phyloP scores from a whole-genome alignment of 495 filamentous ascomycete genomes.

The Apodospora peruviana region DNA sequence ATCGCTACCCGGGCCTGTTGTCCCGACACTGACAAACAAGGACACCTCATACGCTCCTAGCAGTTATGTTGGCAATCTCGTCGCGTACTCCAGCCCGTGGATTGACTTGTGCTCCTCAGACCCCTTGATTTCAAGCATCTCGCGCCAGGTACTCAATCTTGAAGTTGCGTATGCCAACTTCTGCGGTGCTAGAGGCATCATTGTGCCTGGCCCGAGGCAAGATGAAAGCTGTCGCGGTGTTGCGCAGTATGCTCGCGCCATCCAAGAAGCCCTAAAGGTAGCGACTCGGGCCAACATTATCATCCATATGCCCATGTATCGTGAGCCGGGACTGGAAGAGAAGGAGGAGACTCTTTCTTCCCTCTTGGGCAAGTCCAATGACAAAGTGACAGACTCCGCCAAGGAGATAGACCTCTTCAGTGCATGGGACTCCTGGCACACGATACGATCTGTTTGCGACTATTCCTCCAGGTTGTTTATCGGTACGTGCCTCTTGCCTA shows the following conservation, averaged over 20 bases:
- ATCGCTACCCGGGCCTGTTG: constrained; percentile 42
- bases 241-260: constrained; percentile 75
- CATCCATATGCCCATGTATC: constrained; percentile 76
- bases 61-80: constrained; percentile 61
- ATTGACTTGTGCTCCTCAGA: constrained; percentile 84
- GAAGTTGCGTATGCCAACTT: constrained; percentile 94
- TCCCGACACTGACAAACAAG: constrained; percentile 63
- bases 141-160: constrained; percentile 79
- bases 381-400: not conserved
- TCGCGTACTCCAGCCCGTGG: constrained; percentile 77
- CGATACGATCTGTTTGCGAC: constrained; percentile 78
- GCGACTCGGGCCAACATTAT: constrained; percentile 73
- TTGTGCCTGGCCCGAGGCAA: constrained; percentile 69
- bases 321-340: constrained; percentile 37
- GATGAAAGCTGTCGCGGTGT: constrained; percentile 36
- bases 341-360: constrained; percentile 33
- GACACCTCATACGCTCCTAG: constrained; percentile 73
- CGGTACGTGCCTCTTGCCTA: constrained; percentile 65
- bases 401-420: constrained; percentile 59
- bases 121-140: constrained; percentile 73
- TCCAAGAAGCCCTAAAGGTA: constrained; percentile 69
- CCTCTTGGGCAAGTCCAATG: constrained; percentile 22
- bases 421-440: constrained; percentile 91
- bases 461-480: constrained; percentile 77
- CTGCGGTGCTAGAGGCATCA: constrained; percentile 77